A percentile compares a stretch with the other conserved stretches of the same genome.
Evolutionary conservation across 2,329 filamentous ascomycete genomes (phyloP).

Genomic region (Aspergillus fumigatus): DNA sequence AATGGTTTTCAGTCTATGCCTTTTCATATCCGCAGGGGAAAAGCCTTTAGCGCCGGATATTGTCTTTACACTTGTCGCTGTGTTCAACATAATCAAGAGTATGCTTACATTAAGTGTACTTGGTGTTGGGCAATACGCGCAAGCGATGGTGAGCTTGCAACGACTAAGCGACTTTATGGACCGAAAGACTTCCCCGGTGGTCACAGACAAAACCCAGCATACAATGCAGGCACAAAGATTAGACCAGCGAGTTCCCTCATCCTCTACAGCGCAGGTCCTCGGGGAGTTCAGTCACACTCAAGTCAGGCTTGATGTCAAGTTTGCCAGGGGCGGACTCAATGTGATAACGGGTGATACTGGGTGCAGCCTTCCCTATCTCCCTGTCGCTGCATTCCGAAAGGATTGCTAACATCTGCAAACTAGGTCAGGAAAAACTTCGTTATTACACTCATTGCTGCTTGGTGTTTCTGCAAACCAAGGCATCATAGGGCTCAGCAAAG

Average conservation of each 20-base stretch:
- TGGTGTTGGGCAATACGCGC: conserved; percentile 11
- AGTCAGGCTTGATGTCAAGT: background rate
- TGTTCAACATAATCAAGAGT: conserved; percentile 11
- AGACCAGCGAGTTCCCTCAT: background rate
- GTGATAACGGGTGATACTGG: conserved; percentile 5
- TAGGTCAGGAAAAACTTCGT: conserved; percentile 5
- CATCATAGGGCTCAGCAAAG: background rate
- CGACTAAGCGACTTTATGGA: conserved; percentile 8
- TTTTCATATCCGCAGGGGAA: conserved; percentile 3
- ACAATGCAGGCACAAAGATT: background rate
- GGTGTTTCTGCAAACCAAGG: background rate
- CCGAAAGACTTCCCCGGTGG: background rate
- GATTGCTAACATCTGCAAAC: background rate
- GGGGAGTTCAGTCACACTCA: background rate
- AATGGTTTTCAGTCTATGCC: conserved; percentile 3
- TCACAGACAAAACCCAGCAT: background rate
- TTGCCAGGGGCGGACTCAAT: conserved; percentile 3
- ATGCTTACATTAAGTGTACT: conserved; percentile 10
- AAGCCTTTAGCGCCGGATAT: conserved; percentile 4
- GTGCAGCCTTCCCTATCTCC: background rate
- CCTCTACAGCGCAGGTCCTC: background rate
- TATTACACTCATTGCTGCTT: conserved; percentile 4
- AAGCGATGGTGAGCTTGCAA: conserved; percentile 8
- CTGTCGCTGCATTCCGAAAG: background rate
- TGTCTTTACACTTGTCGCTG: conserved; percentile 9